Evolutionary conservation across 2,329 filamentous ascomycete species (phyloP), one percentile per base, ranked within the genome.

Genomic region (Arachnomyces sp.): DNA sequence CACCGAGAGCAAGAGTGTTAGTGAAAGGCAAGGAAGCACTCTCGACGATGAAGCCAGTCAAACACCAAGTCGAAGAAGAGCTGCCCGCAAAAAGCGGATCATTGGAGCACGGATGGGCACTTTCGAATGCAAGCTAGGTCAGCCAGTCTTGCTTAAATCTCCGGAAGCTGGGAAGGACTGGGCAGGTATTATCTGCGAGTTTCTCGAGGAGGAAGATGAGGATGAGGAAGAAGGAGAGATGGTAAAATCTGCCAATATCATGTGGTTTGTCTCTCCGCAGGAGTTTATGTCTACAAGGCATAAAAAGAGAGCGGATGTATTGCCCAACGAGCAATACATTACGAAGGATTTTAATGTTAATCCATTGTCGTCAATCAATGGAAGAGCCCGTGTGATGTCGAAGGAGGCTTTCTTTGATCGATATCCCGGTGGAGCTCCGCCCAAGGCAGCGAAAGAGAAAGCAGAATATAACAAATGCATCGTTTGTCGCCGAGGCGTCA

Each of bases 241-340:
- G 18, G 39, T 65, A 48, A 95, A 87, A 70, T 80, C 82, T 17
- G 90, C 85, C 40, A 84, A 83, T 47, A 92, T 98, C 56, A 82
- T 95, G 74, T 98, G 92, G 92, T 95, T 98, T 59, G 66, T 65
- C 15, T 88, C 86, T 0, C 87, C 86, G 0, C 85, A 94, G 53
- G 85, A 84, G 54, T 90, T 96, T 64, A 86, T 95, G 45, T 78
- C 82, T 18, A 92, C 86, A 53, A 84, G 82, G 57, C 76, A 79
- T 43, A 90, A 86, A 65, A 94, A 92, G 66, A 74, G 87, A 54
- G 74, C 70, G 9, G 92, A 98, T 63, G 86, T 78, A 44, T 62
- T 93, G 38, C 77, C 77, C 73, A 93, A 95, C 56, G 92, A 98
- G 62, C 73, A 95, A 11, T 98, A 96, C 57, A 81, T 96, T 40